Base-by-base conservation (phyloP, 2,329 filamentous ascomycete species). In the Alternaria sp. region DNA sequence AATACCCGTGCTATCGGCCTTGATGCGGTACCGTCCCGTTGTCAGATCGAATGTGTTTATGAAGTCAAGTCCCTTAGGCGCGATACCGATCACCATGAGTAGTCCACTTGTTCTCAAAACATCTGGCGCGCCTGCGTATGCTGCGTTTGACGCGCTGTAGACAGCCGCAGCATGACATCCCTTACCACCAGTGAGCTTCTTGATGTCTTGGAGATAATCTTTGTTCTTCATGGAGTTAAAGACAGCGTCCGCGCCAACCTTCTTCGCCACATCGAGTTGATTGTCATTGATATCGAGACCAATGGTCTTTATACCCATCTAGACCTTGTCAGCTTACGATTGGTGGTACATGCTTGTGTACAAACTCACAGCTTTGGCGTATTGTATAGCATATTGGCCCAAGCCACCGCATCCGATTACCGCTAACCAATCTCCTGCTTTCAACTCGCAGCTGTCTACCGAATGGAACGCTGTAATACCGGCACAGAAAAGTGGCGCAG, bases 401-500 rank as follows among this genome's bases (percentile, higher is more conserved):
- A 84, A 73, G 11, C 81, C 81, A 18, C 82, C 82, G 58, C 77
- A 79, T 10, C 81, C 81, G 41, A 83, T 74, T 27, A 83, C 76
- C n/a, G 74, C 83, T 30, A 84, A 73, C 73, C 76, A 80, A 45
- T 79, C 65, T 1, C 74, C 78, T 2, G 57, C 45, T 49, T 76
- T 72, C 20, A 77, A 54, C 49, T 76, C 74, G 51, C 75, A 77
- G 40, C 65, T 69, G 27, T 78, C 73, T 2, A 78, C 71, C 1
- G 71, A 70, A 60, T 78, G 72, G 44, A 69, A 73, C 8, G 74
- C 78, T 1, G 84, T 85, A 51, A 85, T 80, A 1, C 84, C 84
- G 1, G 84, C 84, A 63, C 84, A 85, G 66, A 85, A 84, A 5
- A 85, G 65, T 16, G 83, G 80, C 34, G 82, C 76, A 4, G 77